phyloP scores from a whole-genome alignment of 2,329 filamentous ascomycete genomes.

The Aspergillus persii region DNA sequence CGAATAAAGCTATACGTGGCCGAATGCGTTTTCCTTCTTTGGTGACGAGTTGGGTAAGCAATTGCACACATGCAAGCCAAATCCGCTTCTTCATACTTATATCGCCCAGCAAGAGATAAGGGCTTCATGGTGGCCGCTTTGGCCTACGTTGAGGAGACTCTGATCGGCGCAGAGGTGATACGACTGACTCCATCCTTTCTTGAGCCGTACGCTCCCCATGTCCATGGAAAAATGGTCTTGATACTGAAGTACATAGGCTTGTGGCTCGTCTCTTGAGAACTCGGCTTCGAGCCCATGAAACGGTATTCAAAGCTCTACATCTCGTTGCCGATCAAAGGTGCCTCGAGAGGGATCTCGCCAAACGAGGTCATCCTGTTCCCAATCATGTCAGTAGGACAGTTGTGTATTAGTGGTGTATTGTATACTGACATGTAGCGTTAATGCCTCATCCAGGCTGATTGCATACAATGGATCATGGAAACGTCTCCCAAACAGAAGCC shows the following conservation, averaged over 20 bases:
- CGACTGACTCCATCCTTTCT: neutral
- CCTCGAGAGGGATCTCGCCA: neutral
- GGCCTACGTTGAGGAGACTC: neutral
- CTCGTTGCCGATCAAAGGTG: neutral
- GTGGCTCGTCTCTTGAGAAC: neutral
- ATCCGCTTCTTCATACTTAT: neutral
- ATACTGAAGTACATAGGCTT: neutral
- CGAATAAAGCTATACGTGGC: neutral
- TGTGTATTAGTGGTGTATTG: no score
- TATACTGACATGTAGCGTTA: neutral
- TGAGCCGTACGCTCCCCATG: neutral
- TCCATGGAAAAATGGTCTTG: neutral
- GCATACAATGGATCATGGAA: slow-evolving; percentile 1
- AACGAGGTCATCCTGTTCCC: neutral
- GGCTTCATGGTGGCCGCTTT: neutral
- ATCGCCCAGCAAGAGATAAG: neutral
- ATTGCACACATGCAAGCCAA: neutral
- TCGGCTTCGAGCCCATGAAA: neutral
- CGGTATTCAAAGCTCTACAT: neutral
- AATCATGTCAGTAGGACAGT: neutral
- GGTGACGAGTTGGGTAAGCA: neutral
- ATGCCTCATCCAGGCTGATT: neutral
- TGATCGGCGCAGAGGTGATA: neutral
- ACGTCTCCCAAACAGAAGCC: neutral
- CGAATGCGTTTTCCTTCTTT: neutral